Conservation (phyloP, 352 stramenopile species). For the Globisporangium abappressorium region DNA sequence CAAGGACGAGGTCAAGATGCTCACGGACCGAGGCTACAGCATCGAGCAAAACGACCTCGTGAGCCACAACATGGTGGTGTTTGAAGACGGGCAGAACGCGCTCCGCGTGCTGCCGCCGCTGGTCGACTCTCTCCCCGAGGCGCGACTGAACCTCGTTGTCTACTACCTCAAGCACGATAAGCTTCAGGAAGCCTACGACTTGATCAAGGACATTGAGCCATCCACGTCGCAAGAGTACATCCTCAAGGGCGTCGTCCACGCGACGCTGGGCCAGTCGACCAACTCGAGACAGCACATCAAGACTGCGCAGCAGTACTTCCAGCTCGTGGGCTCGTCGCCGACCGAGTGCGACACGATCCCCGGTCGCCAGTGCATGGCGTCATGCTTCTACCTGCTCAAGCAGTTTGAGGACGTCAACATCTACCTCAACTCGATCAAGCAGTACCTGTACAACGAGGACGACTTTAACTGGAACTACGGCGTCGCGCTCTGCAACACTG, state of each 20-base stretch:
- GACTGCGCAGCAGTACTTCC: conserved; percentile 92
- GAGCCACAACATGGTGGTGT: conserved; percentile 95
- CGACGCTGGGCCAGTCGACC: conserved; percentile 86
- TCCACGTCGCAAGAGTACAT: conserved; percentile 93
- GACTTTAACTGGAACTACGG: conserved; percentile 99
- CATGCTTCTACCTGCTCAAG: conserved; percentile 95
- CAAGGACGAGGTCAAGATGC: conserved; percentile 92
- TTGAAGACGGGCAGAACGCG: conserved; percentile 92
- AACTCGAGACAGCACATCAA: conserved; percentile 91
- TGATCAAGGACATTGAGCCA: conserved; percentile 94
- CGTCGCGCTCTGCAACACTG: conserved; percentile 89
- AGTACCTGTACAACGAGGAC: conserved; percentile 96
- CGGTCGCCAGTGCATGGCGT: conserved; percentile 96
- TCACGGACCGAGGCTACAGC: conserved; percentile 89
- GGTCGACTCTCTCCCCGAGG: conserved; percentile 91
- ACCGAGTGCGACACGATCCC: conserved; percentile 97
- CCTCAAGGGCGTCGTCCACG: conserved; percentile 90
- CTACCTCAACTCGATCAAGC: conserved; percentile 96
- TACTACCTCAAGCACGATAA: conserved; percentile 92
- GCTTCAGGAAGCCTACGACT: conserved; percentile 92
- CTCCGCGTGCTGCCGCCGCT: conserved; percentile 91
- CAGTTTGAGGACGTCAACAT: conserved; percentile 98
- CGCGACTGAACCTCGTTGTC: conserved; percentile 94
- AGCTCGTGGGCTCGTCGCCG: conserved; percentile 91
- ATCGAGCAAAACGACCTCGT: conserved; percentile 93